A percentile compares a stretch with the other conserved stretches of the same genome.
Evolutionary conservation across 352 stramenopile genomes (phyloP).

Genomic region (Phytopythium delawarense): DNA sequence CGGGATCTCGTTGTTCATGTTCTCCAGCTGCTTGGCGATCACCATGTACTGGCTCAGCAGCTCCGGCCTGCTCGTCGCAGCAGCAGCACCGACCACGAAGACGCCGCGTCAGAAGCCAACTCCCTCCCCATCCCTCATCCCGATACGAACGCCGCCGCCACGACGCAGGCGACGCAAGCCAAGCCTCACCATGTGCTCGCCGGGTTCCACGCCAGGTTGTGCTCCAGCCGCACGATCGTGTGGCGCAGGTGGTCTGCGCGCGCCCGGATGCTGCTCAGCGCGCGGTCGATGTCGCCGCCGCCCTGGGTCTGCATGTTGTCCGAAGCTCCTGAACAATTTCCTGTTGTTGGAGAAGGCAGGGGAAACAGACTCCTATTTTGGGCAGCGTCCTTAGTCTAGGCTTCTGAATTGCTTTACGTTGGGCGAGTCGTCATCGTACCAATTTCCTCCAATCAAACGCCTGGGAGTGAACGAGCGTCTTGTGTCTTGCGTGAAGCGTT

Average conservation of each 20-base stretch:
- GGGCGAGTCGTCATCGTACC: no score
- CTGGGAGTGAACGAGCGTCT: no score
- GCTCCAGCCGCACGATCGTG: slow-evolving; percentile 68
- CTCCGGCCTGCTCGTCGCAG: slow-evolving; percentile 40
- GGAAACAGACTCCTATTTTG: no score
- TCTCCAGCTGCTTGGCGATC: slow-evolving; percentile 84
- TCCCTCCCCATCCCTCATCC: background rate
- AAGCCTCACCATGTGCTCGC: slow-evolving; percentile 62
- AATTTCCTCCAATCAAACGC: no score
- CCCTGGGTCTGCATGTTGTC: slow-evolving; percentile 29
- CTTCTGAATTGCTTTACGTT: no score
- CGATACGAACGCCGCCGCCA: background rate
- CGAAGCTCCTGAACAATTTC: no score
- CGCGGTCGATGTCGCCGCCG: slow-evolving; percentile 67
- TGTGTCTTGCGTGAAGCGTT: no score
- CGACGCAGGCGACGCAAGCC: background rate
- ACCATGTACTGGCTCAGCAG: slow-evolving; percentile 85
- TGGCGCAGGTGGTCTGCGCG: slow-evolving; percentile 78
- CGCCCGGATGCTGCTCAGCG: slow-evolving; percentile 74
- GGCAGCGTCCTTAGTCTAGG: no score
- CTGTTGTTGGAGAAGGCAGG: background rate
- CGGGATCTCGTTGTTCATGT: slow-evolving; percentile 87
- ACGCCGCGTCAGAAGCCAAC: background rate
- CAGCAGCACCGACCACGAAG: background rate
- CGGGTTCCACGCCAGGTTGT: slow-evolving; percentile 77